Evolutionary conservation across 106 monocot species (phyloP), one percentile per base, ranked within the genome.

Genomic region (Allium fistulosum): DNA sequence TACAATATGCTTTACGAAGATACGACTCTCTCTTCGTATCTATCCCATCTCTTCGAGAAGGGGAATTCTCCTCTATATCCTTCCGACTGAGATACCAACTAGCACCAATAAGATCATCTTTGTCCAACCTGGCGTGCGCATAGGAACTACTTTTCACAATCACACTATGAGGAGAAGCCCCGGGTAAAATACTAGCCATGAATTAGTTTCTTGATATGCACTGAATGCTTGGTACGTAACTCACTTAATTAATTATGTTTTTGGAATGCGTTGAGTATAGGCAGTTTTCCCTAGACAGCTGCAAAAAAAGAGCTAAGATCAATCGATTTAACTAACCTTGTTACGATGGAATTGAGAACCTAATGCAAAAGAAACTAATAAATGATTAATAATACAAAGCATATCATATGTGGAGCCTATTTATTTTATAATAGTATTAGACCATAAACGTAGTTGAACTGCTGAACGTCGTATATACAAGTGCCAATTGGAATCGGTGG

Each of bases 21-120:
- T 88, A 91, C 45, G 88, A 28, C 70, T 95, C 94, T 80, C 91
- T 95, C 77, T 95, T 95, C 63, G 85, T 67, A 80, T 95, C 91
- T 79, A 95, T 95, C n/a, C 88, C 85, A 75, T 95, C 94, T 70
- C 60, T 77, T 63, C 94, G 80, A 47, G 91, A 95, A 62, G 88
- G 83, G 27, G 94, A 87, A 73, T 88, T 85, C 48, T 95, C 94
- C 78, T 91, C 90, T 47, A 95, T 91, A 55, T 95, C 94, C 77
- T 85, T 85, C 12, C 91, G 71, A 37, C 67, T 79, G 12, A 85
- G 76, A 71, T 95, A 91, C 91, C 94, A 91, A 13, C 69, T 70
- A 62, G 80, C 56, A 69, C 88, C 85, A 69, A 49, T 52, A 62
- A 26, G 27, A 65, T 70, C 51, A 57, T 0, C 69, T 51, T 81